Base-by-base conservation (phyloP, 345 rosid species). In the Syzygium oleosum region DNA sequence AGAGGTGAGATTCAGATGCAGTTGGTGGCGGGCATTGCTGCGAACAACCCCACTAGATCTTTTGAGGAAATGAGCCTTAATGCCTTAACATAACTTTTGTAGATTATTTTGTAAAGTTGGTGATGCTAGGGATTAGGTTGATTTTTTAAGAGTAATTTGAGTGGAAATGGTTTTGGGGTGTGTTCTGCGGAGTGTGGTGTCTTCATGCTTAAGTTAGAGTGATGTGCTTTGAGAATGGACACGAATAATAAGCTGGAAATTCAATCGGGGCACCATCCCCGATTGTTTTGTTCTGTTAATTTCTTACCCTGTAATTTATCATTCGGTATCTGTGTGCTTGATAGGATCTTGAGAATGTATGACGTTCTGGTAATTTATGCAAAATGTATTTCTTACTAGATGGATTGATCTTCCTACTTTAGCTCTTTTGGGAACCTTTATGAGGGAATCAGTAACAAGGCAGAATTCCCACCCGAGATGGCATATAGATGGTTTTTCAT, bases 1-100 rank as follows among this genome's bases (percentile, higher is more conserved):
- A 87, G 87, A 89, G 89, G 87, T 86, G 90, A 90, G 78, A 77
- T 52, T 51, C 29, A 79, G 59, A 73, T 34, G 80, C 49, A 34
- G 80, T 34, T 73, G 25, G 80, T 34, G 80, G 80, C 5, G 80
- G 80, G 49, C 38, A 17, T 73, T 34, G 49, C 46, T 19, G 80
- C 19, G 25, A 73, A 73, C 6, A 7, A 5, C 38, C 41, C 46
- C 80, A 17, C 49, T 34, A 34, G 80, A 73, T 73, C 80, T 34
- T 68, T 73, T 17, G 46, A 17, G 25, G 31, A 16, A 73, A 73
- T 34, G 49, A 34, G 49, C 46, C 49, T 38, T 21, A 73, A 73
- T 73, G 80, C 49, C 49, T 31, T 34, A 8, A 65, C 79, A 16
- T 34, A 34, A 73, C 58, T 73, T 17, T 17, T 34, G 49, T 73